Base-by-base conservation (phyloP, 768 basidiomycete species). In the Suillus fuscotomentosus region DNA sequence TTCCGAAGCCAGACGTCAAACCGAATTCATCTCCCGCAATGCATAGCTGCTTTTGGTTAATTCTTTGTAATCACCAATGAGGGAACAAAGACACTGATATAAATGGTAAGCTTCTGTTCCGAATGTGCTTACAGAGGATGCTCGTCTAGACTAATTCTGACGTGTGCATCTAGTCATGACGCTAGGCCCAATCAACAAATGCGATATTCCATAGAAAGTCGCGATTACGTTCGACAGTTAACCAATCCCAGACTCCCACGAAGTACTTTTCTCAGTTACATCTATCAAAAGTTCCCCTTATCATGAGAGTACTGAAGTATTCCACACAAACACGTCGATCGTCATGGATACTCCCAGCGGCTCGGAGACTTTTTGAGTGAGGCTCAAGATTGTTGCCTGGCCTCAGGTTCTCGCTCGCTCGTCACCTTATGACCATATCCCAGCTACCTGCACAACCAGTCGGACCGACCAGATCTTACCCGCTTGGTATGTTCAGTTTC, bases 71-170 rank as follows among this genome's bases (percentile, higher is more conserved):
- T 42, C 41, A 42, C 57, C 27, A 42, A 42, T 42, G 11, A 20
- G 41, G 24, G 57, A 59, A 59, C 41, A 59, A 59, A 59, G 39
- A 11, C 20, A 27, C 11, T 9, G 57, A 59, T 20, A 42, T 42
- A 59, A 59, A 22, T 59, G 24, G 57, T 59, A 41, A 27, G 41
- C 56, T 41, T 54, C 53, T 34, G 31, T 36, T 31, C 53, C 34
- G 53, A 34, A 54, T 59, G 57, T 59, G 57, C 57, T 59, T 59
- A 41, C 24, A 59, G 56, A 59, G 39, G 22, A 42, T 27, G 20
- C 17, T 11, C 24, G 27, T 31, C 24, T 20, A 42, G 39, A 42
- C 39, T 17, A 59, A 43, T 31, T 59, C 17, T 13, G 24, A 31
- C 31, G 31, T 31, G 31, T 31, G 31, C 31, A 31, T 31, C 27